Base-by-base conservation (phyloP, 169 alveolate species). In the Plasmodium cynomolgi region DNA sequence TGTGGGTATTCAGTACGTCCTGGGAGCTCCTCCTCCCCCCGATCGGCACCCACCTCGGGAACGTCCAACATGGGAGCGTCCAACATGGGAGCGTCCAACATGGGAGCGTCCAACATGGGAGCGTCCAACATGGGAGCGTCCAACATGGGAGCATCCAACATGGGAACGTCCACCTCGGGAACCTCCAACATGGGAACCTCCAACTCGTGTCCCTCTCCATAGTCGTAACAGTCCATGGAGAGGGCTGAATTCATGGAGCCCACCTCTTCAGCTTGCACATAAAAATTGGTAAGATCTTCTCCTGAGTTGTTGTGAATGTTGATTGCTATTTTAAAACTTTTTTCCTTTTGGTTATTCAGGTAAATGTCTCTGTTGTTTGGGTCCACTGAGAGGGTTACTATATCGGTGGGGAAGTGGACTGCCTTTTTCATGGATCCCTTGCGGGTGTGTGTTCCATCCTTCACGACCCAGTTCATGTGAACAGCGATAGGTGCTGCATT, bases 231-330 rank as follows among this genome's bases (percentile, higher is more conserved):
- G n/a, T 77, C 88, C 20, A 77, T 6, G 26, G 29, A 33, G 26
- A 34, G 29, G 1, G 33, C 26, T 0, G 85, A 75, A 33, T 56
- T 31, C 79, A 86, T 47, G 26, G 88, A 73, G 15, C 74, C 86
- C 83, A 86, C 26, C 68, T 86, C 93, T 11, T 79, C 29, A 8
- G 68, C 93, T 29, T 86, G 93, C 68, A 86, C 83, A 77, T 86
- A 86, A 54, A 83, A 86, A 34, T 86, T 58, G n/a, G 20, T 29
- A 26, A 86, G 31, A 26, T 86, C 93, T 34, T 54, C 34, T n/a
- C 81, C 81, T 54, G 86, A 50, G 39, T 86, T 86, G 71, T 86
- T 86, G 37, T 77, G 82, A 75, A 86, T 86, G 68, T 86, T 86
- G 2, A 86, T 33, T 23, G 47, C 72, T 50, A 86, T 77, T 86